Conservation (phyloP, 108 stramenopile genomes). For the Cylindrotheca closterium region DNA sequence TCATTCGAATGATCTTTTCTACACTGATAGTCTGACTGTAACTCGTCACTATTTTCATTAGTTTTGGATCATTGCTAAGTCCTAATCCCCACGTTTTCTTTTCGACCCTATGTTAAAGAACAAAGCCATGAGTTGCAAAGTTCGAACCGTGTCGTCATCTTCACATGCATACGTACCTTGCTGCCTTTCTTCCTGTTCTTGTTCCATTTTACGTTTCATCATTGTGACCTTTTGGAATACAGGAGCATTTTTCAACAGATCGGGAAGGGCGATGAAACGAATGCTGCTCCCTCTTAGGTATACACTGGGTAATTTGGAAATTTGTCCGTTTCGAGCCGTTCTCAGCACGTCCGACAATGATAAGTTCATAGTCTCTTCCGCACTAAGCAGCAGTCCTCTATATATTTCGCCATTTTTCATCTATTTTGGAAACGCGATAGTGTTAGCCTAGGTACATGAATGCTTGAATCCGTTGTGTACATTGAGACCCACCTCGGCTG, state of each 20-base stretch:
- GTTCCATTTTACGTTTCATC: constrained; percentile 91
- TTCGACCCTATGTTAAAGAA: constrained; percentile 12
- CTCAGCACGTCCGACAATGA: constrained; percentile 79
- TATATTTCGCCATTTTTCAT: constrained; percentile 97
- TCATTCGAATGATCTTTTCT: too few relatives aligned
- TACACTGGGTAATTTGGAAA: constrained; percentile 77
- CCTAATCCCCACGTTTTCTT: constrained; percentile 35
- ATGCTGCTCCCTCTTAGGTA: constrained; percentile 93
- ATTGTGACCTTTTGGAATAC: constrained; percentile 92
- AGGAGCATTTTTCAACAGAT: constrained; percentile 93
- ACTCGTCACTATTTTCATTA: too few relatives aligned
- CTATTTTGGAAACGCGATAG: constrained; percentile 25
- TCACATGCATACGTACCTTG: too few relatives aligned
- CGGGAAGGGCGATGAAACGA: constrained; percentile 94
- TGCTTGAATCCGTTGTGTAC: neutral
- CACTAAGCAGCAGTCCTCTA: constrained; percentile 88
- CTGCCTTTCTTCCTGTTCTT: constrained; percentile 29
- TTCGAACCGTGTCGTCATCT: too few relatives aligned
- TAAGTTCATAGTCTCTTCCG: constrained; percentile 98
- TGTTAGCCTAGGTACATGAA: too few relatives aligned
- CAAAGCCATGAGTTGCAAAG: too few relatives aligned
- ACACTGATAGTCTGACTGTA: too few relatives aligned
- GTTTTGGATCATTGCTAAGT: too few relatives aligned
- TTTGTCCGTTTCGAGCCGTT: constrained; percentile 80
- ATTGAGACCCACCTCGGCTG: constrained; percentile 82